These are phyloP conservation scores for Tricholoma hemisulphureum DNA, from an alignment of 768 basidiomycete species.

Conservation along the genomic window DNA sequence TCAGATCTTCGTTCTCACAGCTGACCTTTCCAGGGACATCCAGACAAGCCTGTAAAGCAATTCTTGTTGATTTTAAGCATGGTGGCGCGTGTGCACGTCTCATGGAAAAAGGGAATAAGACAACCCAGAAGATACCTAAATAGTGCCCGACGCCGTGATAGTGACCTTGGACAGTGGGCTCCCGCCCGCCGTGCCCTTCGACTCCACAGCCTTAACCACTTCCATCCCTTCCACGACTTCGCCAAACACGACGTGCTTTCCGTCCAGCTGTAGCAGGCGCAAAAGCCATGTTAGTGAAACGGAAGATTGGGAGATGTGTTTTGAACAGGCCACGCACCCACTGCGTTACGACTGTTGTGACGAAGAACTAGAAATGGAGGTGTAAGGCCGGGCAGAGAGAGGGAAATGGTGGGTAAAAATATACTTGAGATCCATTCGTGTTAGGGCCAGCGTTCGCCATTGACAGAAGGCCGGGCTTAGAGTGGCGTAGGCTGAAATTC, in stretches of 20 bases:
- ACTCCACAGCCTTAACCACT: conserved; percentile 61
- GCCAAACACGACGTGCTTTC: conserved; percentile 70
- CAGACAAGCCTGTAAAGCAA: too few relatives aligned
- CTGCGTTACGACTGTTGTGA: conserved; percentile 68
- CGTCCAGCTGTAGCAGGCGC: conserved; percentile 46
- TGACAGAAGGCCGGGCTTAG: conserved; percentile 64
- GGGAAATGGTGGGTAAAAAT: conserved; percentile 6
- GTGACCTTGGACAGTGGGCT: conserved; percentile 43
- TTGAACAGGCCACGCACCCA: conserved; percentile 43
- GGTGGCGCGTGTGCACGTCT: too few relatives aligned
- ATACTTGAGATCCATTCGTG: conserved; percentile 78
- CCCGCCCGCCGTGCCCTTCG: conserved; percentile 38
- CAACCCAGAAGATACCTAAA: conserved; percentile 11
- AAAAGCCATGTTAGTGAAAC: not conserved
- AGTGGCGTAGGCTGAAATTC: conserved; percentile 66
- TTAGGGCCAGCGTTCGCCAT: conserved; percentile 88
- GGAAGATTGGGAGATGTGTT: not conserved
- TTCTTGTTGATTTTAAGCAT: too few relatives aligned
- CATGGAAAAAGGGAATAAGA: too few relatives aligned
- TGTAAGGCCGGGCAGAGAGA: not conserved
- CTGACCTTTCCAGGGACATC: too few relatives aligned
- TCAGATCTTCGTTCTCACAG: too few relatives aligned
- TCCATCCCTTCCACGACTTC: conserved; percentile 65
- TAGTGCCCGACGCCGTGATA: conserved; percentile 61
- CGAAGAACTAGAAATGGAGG: conserved; percentile 55